Evolutionary conservation across 228 moss, liverwort and hornwort genomes (phyloP), one percentile per base, ranked within the genome.

Genomic region (Sphagnum magellanicum): DNA sequence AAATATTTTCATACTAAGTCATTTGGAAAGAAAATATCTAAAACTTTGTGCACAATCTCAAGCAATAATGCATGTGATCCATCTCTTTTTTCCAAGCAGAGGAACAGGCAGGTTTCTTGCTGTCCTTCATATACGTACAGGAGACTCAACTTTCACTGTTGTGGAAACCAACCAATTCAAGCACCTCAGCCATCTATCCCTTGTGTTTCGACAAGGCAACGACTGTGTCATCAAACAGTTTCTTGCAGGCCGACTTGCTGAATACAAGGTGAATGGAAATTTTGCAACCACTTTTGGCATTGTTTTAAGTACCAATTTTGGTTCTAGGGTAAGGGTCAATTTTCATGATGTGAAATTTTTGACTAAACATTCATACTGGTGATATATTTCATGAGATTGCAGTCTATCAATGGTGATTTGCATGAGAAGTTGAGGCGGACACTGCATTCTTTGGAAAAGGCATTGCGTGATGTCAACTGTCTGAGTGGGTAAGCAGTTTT

Each of bases 121-220:
- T 53, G 90, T 92, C 64, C 80, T 98, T 67, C 90, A 85, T 72
- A 68, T 98, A 59, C 79, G 93, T 69, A 93, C 90, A 72, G 93
- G 93, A 60, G 91, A 98, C 78, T 90, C 98, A 58, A 98, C 90
- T 6, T 92, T 98, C 69, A 89, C 87, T 71, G 85, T 98, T 59
- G 98, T 98, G 64, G 98, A 98, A 78, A 98, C 98, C 71, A 98
- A 93, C 73, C 93, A 98, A 63, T 98, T 98, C 80, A 98, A 98
- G 78, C 98, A 98, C 77, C 88, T 98, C 59, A 98, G 98, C 71
- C 98, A 98, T 81, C 78, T 98, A 32, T 88, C 93, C 68, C 87
- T 98, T 71, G 87, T 90, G 61, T 98, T 98, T 81, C 87, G 90
- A 75, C 93, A 98, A 81, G 98, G 93, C 61, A 98, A 92, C 74